Base-by-base conservation (phyloP, 2,329 filamentous ascomycete genomes). In the Fusarium sp. region DNA sequence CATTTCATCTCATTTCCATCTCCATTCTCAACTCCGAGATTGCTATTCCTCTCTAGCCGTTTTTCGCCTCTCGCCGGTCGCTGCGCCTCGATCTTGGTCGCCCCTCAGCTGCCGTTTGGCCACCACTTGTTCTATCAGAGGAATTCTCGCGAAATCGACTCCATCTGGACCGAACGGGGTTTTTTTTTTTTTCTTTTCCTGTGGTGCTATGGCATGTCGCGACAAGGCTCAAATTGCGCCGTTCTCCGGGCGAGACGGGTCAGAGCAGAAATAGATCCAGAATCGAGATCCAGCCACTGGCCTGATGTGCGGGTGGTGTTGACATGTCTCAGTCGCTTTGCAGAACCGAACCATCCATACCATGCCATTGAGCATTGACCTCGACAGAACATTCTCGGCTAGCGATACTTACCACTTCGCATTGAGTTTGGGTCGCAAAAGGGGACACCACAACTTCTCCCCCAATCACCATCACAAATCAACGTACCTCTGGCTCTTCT, bases 401-500 rank as follows among this genome's bases (percentile, higher is more conserved):
- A 45, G 28, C 55, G 45, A 56, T 45, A 47, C 45, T 55, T 45
- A 61, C 67, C 53, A 47, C 45, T 65, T 65, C 30, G 59, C 34
- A 55, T 49, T 55, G 30, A 59, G 58, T 32, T 72, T 61, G 48
- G 48, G 46, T 62, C 28, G 56, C 55, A 55, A 58, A 60, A 68
- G 48, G 56, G 65, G 56, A 62, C 51, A 61, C 40, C 37, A 53
- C 43, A 51, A 16, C 49, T 50, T 53, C 41, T 30, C 28, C 30
- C 21, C n/a, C 40, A 28, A 43, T n/a, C 40, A 16, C 30, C 46
- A 43, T 27, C 43, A 41, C 40, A 34, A 55, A 32, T 41, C 32
- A 37, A 74, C 73, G 56, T 74, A 75, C 73, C 73, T 75, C 72
- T 34, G 70, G 66, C 18, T 75, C 73, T 46, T 75, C 73, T 61